These are phyloP conservation scores for Stipa capillata DNA, from an alignment of 176 grass and related monocot species.

Conservation along the genomic window DNA sequence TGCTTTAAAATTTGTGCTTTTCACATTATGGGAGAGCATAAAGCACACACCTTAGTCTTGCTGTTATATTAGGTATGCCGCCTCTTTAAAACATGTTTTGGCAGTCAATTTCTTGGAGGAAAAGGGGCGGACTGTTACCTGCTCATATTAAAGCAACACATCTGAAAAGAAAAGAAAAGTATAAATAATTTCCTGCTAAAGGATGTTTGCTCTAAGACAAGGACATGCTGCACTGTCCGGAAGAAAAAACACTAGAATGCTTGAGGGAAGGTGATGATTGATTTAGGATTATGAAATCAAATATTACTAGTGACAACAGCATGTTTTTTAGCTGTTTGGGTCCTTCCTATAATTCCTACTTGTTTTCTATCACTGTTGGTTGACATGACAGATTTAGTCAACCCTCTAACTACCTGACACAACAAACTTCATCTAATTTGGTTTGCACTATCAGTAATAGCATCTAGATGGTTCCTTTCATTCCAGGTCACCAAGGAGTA, in stretches of 20 bases:
- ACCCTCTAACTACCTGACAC: slow-evolving; percentile 32
- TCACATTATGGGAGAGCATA: not conserved
- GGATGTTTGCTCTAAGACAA: slow-evolving; percentile 33
- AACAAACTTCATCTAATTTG: slow-evolving; percentile 8
- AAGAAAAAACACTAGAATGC: slow-evolving; percentile 7
- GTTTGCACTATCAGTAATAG: not conserved
- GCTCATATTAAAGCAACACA: slow-evolving; percentile 26
- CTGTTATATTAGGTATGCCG: not conserved
- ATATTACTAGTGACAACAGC: not conserved
- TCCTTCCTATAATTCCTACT: slow-evolving; percentile 34
- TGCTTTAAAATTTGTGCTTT: not conserved
- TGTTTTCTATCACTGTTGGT: slow-evolving; percentile 14
- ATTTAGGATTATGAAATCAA: not conserved
- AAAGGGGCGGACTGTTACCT: slow-evolving; percentile 36
- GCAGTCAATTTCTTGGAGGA: slow-evolving; percentile 24
- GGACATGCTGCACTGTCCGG: slow-evolving; percentile 9
- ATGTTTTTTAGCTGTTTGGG: not conserved
- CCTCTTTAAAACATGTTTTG: not conserved
- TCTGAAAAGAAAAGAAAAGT: not conserved
- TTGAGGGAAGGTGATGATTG: slow-evolving; percentile 20
- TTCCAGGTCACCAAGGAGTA: not conserved
- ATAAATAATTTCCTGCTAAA: not conserved
- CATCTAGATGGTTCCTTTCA: slow-evolving; percentile 8
- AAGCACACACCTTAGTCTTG: not conserved
- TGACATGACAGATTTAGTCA: slow-evolving; percentile 40